These are phyloP conservation scores for Sporothrix phasma DNA, from an alignment of 2,329 filamentous ascomycete genomes.

Conservation along the genomic window DNA sequence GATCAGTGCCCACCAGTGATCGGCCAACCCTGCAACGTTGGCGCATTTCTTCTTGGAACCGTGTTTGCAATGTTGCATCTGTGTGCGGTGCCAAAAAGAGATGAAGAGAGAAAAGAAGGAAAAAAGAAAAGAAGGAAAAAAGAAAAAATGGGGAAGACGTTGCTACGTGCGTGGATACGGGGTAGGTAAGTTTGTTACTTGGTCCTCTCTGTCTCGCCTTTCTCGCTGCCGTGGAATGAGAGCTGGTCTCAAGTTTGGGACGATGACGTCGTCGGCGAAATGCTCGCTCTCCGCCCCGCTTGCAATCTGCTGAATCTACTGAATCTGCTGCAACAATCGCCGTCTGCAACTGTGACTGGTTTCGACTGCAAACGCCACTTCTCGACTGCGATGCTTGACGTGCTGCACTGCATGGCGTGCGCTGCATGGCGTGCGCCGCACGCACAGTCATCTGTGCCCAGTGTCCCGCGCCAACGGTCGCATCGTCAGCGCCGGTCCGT, in stretches of 20 bases:
- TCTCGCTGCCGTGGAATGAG: background rate
- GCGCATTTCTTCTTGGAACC: background rate
- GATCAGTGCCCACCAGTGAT: background rate
- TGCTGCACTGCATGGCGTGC: background rate
- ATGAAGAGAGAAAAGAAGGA: too few species aligned
- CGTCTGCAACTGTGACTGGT: background rate
- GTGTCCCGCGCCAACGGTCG: background rate
- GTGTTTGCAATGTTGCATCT: too few species aligned
- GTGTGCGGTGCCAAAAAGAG: too few species aligned
- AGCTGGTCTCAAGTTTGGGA: background rate
- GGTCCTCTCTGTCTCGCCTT: too few species aligned
- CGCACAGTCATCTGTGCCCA: background rate
- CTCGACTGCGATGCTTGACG: background rate
- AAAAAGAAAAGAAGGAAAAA: too few species aligned
- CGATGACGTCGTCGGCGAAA: conserved; percentile 12
- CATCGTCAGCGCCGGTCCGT: background rate
- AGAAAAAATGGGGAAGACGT: too few species aligned
- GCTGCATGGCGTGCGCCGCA: background rate
- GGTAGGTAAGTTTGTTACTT: too few species aligned
- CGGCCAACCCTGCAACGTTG: background rate
- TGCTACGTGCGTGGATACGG: too few species aligned
- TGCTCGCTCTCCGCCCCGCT: conserved; percentile 6
- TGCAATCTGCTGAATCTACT: too few species aligned
- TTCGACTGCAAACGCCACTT: conserved; percentile 1
- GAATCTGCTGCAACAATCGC: too few species aligned